phyloP scores from a whole-genome alignment of 345 rosid species.

The Sonneratia alba region DNA sequence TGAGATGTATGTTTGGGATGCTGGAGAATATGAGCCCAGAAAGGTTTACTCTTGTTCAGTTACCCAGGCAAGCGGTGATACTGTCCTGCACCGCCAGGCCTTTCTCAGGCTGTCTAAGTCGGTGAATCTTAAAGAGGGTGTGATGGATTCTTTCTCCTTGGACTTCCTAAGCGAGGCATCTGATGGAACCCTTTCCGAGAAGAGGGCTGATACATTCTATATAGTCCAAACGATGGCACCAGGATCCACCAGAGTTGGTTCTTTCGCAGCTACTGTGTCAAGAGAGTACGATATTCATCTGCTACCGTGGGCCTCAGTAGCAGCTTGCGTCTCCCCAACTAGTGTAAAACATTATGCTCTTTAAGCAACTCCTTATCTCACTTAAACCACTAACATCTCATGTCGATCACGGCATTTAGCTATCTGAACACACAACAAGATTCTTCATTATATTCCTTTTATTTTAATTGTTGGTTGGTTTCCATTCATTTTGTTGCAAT shows the following conservation, averaged over 20 bases:
- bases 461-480: background rate
- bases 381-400: too few species aligned
- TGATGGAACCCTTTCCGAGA: slow-evolving; percentile 33
- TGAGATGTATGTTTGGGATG: slow-evolving; percentile 80
- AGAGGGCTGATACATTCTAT: slow-evolving; percentile 52
- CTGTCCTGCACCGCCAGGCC: slow-evolving; percentile 59
- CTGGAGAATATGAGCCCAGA: slow-evolving; percentile 54
- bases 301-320: slow-evolving; percentile 92
- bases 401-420: too few species aligned
- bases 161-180: slow-evolving; percentile 58
- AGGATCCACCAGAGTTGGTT: slow-evolving; percentile 54
- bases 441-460: background rate
- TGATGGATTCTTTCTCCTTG: slow-evolving; percentile 62
- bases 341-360: slow-evolving; percentile 28
- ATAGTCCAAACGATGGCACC: slow-evolving; percentile 86
- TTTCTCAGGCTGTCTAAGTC: slow-evolving; percentile 62
- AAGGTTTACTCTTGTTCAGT: slow-evolving; percentile 60
- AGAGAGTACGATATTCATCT: slow-evolving; percentile 87
- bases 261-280: slow-evolving; percentile 74
- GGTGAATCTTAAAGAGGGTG: slow-evolving; percentile 24
- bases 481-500: background rate
- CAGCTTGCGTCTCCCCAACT: slow-evolving; percentile 72
- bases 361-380: background rate
- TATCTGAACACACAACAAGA: background rate
- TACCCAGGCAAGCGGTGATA: slow-evolving; percentile 35